Percentiles rank a stretch among this genome's conserved stretches.
phyloP scores from a whole-genome alignment of 768 basidiomycete genomes.

The Suillus fuscotomentosus region DNA sequence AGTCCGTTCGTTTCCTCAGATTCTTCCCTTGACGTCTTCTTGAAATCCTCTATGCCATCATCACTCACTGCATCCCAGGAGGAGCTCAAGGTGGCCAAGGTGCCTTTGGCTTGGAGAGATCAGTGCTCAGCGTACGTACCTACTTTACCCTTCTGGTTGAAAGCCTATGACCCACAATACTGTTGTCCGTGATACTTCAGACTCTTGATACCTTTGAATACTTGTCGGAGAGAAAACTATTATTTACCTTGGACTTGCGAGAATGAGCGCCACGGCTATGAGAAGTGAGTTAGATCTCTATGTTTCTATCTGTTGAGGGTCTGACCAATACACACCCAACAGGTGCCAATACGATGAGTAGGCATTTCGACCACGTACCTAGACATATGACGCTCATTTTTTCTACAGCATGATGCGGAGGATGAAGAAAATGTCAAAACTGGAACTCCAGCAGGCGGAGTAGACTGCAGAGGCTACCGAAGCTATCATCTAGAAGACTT shows the following conservation, averaged over 20 bases:
- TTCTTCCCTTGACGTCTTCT: neutral
- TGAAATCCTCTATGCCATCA: constrained; percentile 51
- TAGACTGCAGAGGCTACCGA: constrained; percentile 29
- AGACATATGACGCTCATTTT: constrained; percentile 3
- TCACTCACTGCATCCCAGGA: constrained; percentile 79
- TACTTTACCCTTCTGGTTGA: constrained; percentile 1
- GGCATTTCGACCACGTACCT: constrained; percentile 2
- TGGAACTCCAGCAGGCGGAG: constrained; percentile 50
- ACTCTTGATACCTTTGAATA: constrained; percentile 82
- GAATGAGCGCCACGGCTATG: constrained; percentile 81
- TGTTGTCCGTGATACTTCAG: constrained; percentile 37
- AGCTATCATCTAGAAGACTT: constrained; percentile 1
- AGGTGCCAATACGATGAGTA: constrained; percentile 97
- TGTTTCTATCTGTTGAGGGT: neutral
- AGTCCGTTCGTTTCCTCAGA: neutral
- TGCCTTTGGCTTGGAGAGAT: constrained; percentile 87
- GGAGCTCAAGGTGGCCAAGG: constrained; percentile 70
- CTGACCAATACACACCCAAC: neutral
- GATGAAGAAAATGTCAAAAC: constrained; percentile 81
- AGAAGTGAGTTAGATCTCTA: constrained; percentile 56
- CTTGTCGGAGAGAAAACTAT: constrained; percentile 72
- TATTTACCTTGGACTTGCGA: constrained; percentile 96
- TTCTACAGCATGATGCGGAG: constrained; percentile 73
- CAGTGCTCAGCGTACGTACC: constrained; percentile 82
- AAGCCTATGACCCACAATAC: constrained; percentile 10